Evolutionary conservation across 768 basidiomycete species (phyloP), one percentile per base, ranked within the genome.

Genomic region (Mrakia gelida): DNA sequence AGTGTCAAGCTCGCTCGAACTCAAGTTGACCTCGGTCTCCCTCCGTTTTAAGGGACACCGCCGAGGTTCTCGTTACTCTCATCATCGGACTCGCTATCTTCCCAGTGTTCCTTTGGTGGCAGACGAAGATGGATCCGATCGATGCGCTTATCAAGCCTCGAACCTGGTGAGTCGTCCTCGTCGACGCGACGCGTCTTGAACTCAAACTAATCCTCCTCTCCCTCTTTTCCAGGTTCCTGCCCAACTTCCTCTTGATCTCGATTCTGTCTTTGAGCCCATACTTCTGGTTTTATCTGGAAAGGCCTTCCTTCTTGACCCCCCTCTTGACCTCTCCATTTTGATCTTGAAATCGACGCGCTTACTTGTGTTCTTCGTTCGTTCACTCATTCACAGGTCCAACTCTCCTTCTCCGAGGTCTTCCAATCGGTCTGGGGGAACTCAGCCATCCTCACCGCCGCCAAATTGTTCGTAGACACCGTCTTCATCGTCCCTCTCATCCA

Each of bases 61-160:
- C 62, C 8, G 11, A 49, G 28, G 26, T 28, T 26, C 74, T 75
- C 28, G 61, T 41, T 13, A 56, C 74, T 21, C 21, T 75, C 21
- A 23, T 75, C 62, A 26, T 75, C 43, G 74, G 74, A 15, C 9
- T 28, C 28, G 43, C 30, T 2, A 2, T 65, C 45, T 65, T 75
- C 43, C 43, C 62, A 4, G 43, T 49, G 28, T 67, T 75, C 63
- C n/a, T 75, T 43, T 65, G 7, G 11, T 75, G 74, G 74, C 56
- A 75, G 63, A 67, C 74, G n/a, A 16, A n/a, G 8, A 49, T 67
- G 4, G 43, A 75, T 28, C 74, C 74, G 34, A 59, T 61, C 59
- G 73, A 74, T 38, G 73, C 73, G 21, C 73, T 74, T 23, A 74
- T 74, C 59, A 38, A 61, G 26, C 73, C 73, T 16, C 34, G 34